Evolutionary conservation across 331 rosid species (phyloP).

Genomic region (Quercus lobata): DNA sequence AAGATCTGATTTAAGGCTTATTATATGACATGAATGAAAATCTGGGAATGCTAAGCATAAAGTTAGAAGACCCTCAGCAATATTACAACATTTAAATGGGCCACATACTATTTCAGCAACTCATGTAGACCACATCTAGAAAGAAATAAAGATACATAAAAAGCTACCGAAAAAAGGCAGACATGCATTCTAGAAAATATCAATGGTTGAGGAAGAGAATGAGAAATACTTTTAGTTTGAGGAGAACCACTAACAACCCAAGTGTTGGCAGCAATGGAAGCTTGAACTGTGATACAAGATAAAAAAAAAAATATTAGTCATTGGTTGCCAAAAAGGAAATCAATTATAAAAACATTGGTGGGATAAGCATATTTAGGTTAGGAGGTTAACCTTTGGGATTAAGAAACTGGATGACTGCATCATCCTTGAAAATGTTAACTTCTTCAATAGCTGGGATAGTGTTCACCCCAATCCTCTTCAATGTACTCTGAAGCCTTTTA

Average conservation of each 20-base stretch:
- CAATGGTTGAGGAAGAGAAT: not conserved
- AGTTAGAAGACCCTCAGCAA: not conserved
- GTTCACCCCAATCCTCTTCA: conserved; percentile 98
- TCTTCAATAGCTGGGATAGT: conserved; percentile 97
- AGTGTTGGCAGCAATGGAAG: conserved; percentile 94
- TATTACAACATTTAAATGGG: not conserved
- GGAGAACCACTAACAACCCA: conserved; percentile 98
- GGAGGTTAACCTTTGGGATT: conserved; percentile 78
- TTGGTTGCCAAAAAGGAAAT: not conserved
- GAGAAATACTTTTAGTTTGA: conserved; percentile 69
- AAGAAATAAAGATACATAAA: not conserved
- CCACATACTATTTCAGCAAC: not conserved
- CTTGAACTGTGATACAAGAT: conserved; percentile 68
- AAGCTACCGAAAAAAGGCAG: not conserved
- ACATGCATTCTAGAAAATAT: not conserved
- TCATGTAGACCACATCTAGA: not conserved
- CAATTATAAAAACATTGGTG: not conserved
- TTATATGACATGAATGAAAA: not conserved
- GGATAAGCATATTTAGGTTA: not conserved
- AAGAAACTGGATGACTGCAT: conserved; percentile 83
- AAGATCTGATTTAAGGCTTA: not conserved
- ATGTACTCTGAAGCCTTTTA: conserved; percentile 96
- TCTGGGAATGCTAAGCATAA: not conserved
- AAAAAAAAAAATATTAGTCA: not conserved
- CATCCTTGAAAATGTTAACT: conserved; percentile 96